Base-by-base conservation (phyloP, 495 filamentous ascomycete species). In the Penicillium taxi region DNA sequence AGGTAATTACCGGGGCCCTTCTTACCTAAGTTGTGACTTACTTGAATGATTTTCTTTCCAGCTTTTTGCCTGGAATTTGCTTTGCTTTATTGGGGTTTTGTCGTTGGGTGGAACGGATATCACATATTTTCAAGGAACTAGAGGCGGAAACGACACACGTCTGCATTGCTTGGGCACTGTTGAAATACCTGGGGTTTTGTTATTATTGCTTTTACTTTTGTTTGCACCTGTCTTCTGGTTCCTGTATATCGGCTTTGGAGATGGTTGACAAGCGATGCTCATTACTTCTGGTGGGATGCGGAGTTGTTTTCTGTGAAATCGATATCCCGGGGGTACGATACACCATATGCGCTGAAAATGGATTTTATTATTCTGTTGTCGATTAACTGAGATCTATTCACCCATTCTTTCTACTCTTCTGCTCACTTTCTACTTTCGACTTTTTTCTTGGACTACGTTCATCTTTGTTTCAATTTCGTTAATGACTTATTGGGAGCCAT, bases 141-240 rank as follows among this genome's bases (percentile, higher is more conserved):
- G 66, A 67, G 66, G 63, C 60, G 66, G 66, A 67, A 68, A 70
- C 64, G 66, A 70, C 67, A 67, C 59, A 70, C 63, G 64, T 70
- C 63, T 70, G 66, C 66, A 70, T 68, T 58, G 55, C 52, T 58
- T 66, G 63, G 63, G 63, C 50, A 59, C 48, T 63, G 58, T 64
- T 61, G 61, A 56, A 50, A 55, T 53, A 60, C 52, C 53, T 61
- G 48, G 56, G 61, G n/a, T n/a, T 49, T 47, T 45, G 47, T 54
- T 27, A 32, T 26, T 30, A 15, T 9, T 24, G 32, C 35, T 52
- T 45, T 50, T 38, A 48, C 52, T 35, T 50, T 59, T 37, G 38
- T 46, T 55, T 39, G 23, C 26, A 14, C 23, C 36, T 15, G 26
- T 42, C 35, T 35, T 45, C 56, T 45, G 47, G 50, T 58, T 57